phyloP scores from a whole-genome alignment of 371 early-diverging fungal genomes.

The Gilbertella persicaria region DNA sequence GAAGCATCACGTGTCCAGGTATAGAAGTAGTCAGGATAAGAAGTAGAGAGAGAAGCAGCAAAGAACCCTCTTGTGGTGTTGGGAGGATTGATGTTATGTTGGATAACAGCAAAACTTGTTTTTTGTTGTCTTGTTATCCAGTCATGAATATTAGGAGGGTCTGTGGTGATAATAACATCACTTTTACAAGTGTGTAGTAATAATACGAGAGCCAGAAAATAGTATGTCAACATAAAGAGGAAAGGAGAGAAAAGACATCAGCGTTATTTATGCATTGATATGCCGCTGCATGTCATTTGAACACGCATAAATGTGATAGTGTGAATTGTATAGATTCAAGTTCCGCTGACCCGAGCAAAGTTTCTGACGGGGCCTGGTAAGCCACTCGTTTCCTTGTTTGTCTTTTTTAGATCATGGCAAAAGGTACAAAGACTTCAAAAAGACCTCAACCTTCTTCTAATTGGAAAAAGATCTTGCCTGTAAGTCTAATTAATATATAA shows the following conservation, averaged over 20 bases:
- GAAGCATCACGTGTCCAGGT: conserved; percentile 79
- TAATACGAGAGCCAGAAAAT: no score
- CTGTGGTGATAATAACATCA: no score
- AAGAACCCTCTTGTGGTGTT: conserved; percentile 36
- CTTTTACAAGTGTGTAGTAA: no score
- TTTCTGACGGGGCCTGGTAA: background rate
- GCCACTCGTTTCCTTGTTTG: conserved; percentile 5
- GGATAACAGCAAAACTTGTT: conserved; percentile 27
- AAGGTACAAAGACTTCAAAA: conserved; percentile 19
- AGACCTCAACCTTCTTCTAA: conserved; percentile 54
- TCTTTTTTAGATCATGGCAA: conserved; percentile 9
- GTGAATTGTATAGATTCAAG: no score
- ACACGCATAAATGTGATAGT: no score
- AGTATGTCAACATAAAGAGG: no score
- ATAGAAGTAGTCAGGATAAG: conserved; percentile 75
- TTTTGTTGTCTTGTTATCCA: conserved; percentile 28
- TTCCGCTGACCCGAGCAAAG: background rate
- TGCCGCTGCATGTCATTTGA: no score
- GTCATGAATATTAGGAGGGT: background rate
- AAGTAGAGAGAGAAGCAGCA: conserved; percentile 41
- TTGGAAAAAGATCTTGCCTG: conserved; percentile 53
- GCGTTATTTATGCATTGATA: no score
- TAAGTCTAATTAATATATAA: conserved; percentile 9
- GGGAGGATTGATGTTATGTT: conserved; percentile 39
- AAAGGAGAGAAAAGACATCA: no score